These are phyloP conservation scores for Trichoderma atroviride DNA, from an alignment of 2,329 filamentous ascomycete genomes.

Conservation along the genomic window DNA sequence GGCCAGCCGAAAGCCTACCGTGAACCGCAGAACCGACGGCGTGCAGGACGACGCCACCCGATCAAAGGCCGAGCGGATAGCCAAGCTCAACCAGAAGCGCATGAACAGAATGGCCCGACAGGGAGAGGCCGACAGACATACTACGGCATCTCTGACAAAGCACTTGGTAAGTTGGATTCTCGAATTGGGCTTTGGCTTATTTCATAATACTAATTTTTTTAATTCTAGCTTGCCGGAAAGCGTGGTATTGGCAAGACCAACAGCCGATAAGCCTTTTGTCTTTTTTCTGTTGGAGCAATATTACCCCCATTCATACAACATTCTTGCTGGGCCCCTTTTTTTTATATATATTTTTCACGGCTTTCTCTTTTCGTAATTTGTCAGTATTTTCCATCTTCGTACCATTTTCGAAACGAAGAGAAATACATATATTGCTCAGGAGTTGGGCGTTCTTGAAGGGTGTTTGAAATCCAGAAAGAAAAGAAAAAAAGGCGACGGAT, in stretches of 20 bases:
- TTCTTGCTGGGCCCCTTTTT: not conserved
- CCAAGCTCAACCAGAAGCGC: slow-evolving; percentile 92
- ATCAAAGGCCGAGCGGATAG: slow-evolving; percentile 80
- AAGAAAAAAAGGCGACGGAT: not conserved
- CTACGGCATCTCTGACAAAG: slow-evolving; percentile 77
- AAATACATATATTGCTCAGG: slow-evolving; percentile 33
- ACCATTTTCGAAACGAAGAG: not conserved
- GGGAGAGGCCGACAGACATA: slow-evolving; percentile 94
- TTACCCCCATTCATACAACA: slow-evolving; percentile 20
- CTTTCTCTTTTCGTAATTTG: not conserved
- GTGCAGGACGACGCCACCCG: slow-evolving; percentile 68
- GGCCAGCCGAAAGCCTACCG: slow-evolving; percentile 62
- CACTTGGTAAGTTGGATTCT: slow-evolving; percentile 73
- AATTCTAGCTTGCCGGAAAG: slow-evolving; percentile 80
- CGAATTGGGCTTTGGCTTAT: not conserved
- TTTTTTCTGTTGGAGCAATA: not conserved
- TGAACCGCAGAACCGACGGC: slow-evolving; percentile 75
- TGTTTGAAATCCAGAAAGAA: slow-evolving; percentile 20
- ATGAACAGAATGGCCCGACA: slow-evolving; percentile 98
- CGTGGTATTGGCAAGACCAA: slow-evolving; percentile 88
- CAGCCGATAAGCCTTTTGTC: slow-evolving; percentile 56
- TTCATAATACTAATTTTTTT: slow-evolving; percentile 6
- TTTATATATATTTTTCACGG: not conserved
- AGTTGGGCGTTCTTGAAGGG: slow-evolving; percentile 37
- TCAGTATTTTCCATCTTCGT: not conserved